Evolutionary conservation across 1,284 basidiomycete genomes (phyloP).

Genomic region (Meira miltonrushii): DNA sequence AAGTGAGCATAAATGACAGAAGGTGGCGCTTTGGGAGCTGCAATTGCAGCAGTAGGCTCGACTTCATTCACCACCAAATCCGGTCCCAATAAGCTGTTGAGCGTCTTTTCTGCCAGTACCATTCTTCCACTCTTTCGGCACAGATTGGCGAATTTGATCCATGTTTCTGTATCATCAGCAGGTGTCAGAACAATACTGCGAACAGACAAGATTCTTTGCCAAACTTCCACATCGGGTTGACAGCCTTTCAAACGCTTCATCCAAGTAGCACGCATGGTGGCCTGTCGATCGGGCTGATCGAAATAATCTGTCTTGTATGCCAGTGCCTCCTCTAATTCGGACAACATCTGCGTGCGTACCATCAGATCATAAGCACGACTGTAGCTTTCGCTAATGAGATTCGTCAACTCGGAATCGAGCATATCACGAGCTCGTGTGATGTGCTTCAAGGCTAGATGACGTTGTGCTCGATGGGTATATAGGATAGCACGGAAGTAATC

Average conservation of each 20-base stretch:
- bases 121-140: conserved; percentile 80
- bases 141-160: conserved; percentile 88
- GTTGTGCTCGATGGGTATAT: conserved; percentile 92
- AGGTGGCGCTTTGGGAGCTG: conserved; percentile 62
- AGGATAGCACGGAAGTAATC: conserved; percentile 95
- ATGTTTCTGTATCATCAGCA: conserved; percentile 91
- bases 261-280: conserved; percentile 46
- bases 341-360: conserved; percentile 96
- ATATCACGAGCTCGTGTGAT: conserved; percentile 93
- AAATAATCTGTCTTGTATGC: conserved; percentile 67
- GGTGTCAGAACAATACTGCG: conserved; percentile 88
- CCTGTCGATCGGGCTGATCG: conserved; percentile 74
- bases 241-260: conserved; percentile 76
- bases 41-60: conserved; percentile 18
- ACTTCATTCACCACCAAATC: conserved; percentile 23
- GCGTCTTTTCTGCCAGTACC: conserved; percentile 90
- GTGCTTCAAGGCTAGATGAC: conserved; percentile 79
- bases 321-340: conserved; percentile 96
- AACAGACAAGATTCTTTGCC: conserved; percentile 96
- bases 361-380: conserved; percentile 89
- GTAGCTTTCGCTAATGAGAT: conserved; percentile 91
- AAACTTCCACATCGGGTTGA: conserved; percentile 96
- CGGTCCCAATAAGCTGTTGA: conserved; percentile 60
- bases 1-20: conserved; percentile 95
- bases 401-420: conserved; percentile 83